phyloP scores from a whole-genome alignment of 768 basidiomycete species.

The Suillus luteus region DNA sequence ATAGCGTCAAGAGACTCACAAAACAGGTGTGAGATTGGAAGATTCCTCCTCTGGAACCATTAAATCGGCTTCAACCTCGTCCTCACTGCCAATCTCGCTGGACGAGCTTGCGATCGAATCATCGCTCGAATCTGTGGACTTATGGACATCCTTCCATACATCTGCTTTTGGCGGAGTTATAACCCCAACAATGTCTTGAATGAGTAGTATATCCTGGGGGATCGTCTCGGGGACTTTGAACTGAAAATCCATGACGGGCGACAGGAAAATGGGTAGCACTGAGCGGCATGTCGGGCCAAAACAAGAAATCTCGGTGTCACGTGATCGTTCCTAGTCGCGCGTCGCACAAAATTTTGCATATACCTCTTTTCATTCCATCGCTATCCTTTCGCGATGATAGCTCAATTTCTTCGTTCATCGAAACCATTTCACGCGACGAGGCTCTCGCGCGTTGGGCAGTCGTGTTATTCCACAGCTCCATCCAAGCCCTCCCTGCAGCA shows the following conservation, averaged over 20 bases:
- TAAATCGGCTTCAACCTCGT: slow-evolving; percentile 71
- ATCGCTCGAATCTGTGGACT: slow-evolving; percentile 34
- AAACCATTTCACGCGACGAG: slow-evolving; percentile 8
- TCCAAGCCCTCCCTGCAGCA: slow-evolving; percentile 70
- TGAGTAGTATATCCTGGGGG: slow-evolving; percentile 76
- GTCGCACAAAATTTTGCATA: not conserved
- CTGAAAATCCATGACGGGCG: slow-evolving; percentile 25
- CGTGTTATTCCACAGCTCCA: slow-evolving; percentile 51
- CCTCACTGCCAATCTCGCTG: slow-evolving; percentile 60
- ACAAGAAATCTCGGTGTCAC: not conserved
- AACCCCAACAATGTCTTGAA: slow-evolving; percentile 61
- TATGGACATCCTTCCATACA: slow-evolving; percentile 3
- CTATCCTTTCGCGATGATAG: slow-evolving; percentile 19
- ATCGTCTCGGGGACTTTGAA: slow-evolving; percentile 66
- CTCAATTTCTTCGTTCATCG: slow-evolving; percentile 12
- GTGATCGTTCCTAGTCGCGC: slow-evolving; percentile 8
- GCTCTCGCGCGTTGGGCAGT: slow-evolving; percentile 6
- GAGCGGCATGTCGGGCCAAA: slow-evolving; percentile 1
- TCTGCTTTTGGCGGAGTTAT: slow-evolving; percentile 11
- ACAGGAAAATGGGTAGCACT: not conserved
- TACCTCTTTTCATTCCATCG: not conserved
- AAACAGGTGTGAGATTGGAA: slow-evolving; percentile 17
- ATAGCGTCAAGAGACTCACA: slow-evolving; percentile 22
- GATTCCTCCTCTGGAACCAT: slow-evolving; percentile 45
- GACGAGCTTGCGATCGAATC: slow-evolving; percentile 56